Percentiles rank a stretch among this genome's conserved stretches.
Evolutionary conservation across 2,329 filamentous ascomycete species (phyloP).

Genomic region (Ramularia endophylla): DNA sequence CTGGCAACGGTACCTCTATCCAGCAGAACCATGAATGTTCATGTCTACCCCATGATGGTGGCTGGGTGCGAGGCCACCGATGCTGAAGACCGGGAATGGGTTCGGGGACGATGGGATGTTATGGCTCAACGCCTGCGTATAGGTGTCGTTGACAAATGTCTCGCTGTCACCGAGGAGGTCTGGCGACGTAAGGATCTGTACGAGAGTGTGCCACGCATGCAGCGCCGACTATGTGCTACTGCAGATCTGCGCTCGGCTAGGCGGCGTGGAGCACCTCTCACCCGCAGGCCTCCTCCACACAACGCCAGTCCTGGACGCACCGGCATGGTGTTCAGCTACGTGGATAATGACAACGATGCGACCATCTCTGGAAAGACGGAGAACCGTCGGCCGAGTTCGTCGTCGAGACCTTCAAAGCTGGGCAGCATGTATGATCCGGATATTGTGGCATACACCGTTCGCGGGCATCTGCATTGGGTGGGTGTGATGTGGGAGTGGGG

Average conservation of each 20-base stretch:
- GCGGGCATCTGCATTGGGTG: conserved; percentile 61
- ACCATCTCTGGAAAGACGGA: background rate
- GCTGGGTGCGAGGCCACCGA: conserved; percentile 59
- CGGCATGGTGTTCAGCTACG: conserved; percentile 30
- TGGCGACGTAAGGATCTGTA: conserved; percentile 58
- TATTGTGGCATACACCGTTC: conserved; percentile 53
- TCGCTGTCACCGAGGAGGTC: conserved; percentile 60
- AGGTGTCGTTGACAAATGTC: conserved; percentile 60
- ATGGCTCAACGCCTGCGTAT: conserved; percentile 60
- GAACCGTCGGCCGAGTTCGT: background rate
- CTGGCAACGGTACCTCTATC: conserved; percentile 58
- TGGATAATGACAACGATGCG: conserved; percentile 12
- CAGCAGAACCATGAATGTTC: conserved; percentile 60
- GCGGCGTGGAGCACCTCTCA: conserved; percentile 20
- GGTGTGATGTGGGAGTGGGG: conserved; percentile 66
- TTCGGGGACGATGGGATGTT: conserved; percentile 55
- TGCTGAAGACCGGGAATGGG: conserved; percentile 58
- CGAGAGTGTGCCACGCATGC: conserved; percentile 29
- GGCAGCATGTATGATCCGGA: conserved; percentile 12
- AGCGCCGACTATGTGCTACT: conserved; percentile 33
- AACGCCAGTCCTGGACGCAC: conserved; percentile 24
- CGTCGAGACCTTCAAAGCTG: conserved; percentile 2
- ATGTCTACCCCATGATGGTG: conserved; percentile 63
- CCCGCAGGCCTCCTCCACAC: conserved; percentile 9
- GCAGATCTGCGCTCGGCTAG: conserved; percentile 28